A percentile compares a stretch with the other conserved stretches of the same genome.
Conservation (phyloP, 768 basidiomycete species). For the Lactarius sp. region DNA sequence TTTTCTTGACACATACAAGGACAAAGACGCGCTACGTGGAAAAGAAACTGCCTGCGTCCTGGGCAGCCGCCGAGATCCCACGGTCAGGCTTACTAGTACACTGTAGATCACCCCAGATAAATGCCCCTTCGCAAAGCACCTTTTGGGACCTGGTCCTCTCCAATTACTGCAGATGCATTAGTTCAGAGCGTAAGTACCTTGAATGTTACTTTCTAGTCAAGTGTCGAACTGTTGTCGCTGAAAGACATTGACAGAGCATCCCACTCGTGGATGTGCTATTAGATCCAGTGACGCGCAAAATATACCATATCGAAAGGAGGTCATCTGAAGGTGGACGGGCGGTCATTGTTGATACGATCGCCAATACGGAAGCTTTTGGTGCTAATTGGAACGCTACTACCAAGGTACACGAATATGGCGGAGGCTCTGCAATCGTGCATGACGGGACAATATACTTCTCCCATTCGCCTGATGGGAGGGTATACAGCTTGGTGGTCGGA, state of each 20-base stretch:
- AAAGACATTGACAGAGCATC: slow-evolving; percentile 28
- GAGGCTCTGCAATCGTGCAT: slow-evolving; percentile 52
- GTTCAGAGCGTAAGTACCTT: slow-evolving; percentile 5
- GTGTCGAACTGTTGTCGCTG: neutral
- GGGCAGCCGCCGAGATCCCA: too few relatives aligned
- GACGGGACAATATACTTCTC: slow-evolving; percentile 55
- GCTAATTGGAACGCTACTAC: slow-evolving; percentile 52
- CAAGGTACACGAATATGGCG: slow-evolving; percentile 69
- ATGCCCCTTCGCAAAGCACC: slow-evolving; percentile 13
- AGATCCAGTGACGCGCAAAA: slow-evolving; percentile 41
- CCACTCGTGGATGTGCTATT: slow-evolving; percentile 44
- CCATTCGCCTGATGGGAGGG: slow-evolving; percentile 45
- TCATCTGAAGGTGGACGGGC: slow-evolving; percentile 51
- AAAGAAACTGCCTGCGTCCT: too few relatives aligned
- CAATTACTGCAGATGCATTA: slow-evolving; percentile 22
- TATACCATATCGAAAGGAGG: slow-evolving; percentile 58
- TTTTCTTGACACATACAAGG: too few relatives aligned
- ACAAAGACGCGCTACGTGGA: too few relatives aligned
- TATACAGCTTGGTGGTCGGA: slow-evolving; percentile 40
- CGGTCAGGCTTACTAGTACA: too few relatives aligned
- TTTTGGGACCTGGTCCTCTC: slow-evolving; percentile 21
- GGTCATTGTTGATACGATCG: slow-evolving; percentile 51
- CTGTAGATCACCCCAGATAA: neutral
- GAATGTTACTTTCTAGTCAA: neutral
- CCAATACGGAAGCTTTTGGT: slow-evolving; percentile 48